Evolutionary conservation across 2,329 filamentous ascomycete species (phyloP).

Genomic region (Pseudonectria foliicola): DNA sequence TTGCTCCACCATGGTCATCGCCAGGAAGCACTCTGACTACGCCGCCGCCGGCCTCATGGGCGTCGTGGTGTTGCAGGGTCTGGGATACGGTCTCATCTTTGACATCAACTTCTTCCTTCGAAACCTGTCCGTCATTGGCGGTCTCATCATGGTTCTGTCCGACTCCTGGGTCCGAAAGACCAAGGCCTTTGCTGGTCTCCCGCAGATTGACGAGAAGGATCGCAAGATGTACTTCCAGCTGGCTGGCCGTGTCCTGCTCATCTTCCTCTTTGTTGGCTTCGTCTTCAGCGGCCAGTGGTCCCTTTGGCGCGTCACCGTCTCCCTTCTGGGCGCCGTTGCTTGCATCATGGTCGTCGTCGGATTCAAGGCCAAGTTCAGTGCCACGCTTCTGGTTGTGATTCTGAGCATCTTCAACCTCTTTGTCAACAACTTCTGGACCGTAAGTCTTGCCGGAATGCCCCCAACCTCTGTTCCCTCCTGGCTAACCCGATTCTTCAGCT

Average conservation of each 20-base stretch:
- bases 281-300: conserved; percentile 93
- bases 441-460: conserved; percentile 45
- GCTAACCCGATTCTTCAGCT: conserved; percentile 48
- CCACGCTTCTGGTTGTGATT: conserved; percentile 88
- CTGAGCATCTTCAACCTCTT: conserved; percentile 93
- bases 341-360: conserved; percentile 98
- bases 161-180: conserved; percentile 98
- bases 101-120: conserved; percentile 99
- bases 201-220: conserved; percentile 95
- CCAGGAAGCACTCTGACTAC: conserved; percentile 86
- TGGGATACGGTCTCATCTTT: conserved; percentile 96
- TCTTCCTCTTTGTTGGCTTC: conserved; percentile 96
- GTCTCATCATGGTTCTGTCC: conserved; percentile 93
- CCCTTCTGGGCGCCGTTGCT: conserved; percentile 76
- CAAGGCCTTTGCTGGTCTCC: conserved; percentile 91
- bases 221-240: conserved; percentile 99
- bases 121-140: conserved; percentile 95
- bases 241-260: conserved; percentile 86
- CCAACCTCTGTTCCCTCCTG: background rate
- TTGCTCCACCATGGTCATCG: conserved; percentile 82
- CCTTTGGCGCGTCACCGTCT: conserved; percentile 79
- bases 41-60: conserved; percentile 84
- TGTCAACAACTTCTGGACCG: conserved; percentile 99
- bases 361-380: conserved; percentile 99
- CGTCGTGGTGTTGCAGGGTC: conserved; percentile 86